Base-by-base conservation (phyloP, 2,329 filamentous ascomycete genomes). In the Didymella glomerata region DNA sequence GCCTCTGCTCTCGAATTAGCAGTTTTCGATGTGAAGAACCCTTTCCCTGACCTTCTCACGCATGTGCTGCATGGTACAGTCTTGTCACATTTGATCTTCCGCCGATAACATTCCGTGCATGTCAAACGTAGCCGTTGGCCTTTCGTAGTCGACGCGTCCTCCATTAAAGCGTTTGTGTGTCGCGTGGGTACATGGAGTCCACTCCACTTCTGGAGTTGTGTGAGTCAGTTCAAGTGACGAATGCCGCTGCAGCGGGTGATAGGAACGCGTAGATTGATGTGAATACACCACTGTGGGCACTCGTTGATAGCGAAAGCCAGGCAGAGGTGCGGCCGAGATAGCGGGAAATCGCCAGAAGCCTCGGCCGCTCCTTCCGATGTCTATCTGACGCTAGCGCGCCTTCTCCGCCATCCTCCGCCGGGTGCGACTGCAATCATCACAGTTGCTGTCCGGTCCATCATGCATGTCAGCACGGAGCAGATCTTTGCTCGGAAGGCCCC, bases 21-120 rank as follows among this genome's bases (percentile, higher is more conserved):
- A 11, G 10, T 11, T 22, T 24, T 42, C 11, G 13, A 27, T 10
- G 8, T 2, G 3, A 3, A 13, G 14, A 4, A 14, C 11, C 3
- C 2, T n/a, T 2, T 1, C 5, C 3, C 30, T 8, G 11, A 71
- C 71, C 73, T 72, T 62, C 69, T 75, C 24, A 69, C 68, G 53
- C 79, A 81, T 53, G 78, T 79, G 42, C 69, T 69, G 65, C 78
- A 80, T 28, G 78, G 78, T 3, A 80, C 66, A 3, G 71, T 69
- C 62, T 79, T 81, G 54, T 79, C 76, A 56, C 78, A 81, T 61
- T 77, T 76, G 40, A 76, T 70, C 54, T 77, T 77, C 36, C 71
- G 67, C 22, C 69, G 61, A 28, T 72, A 65, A 59, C 74, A 77
- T 47, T 69, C 66, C 4, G 65, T 66, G 53, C 75, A 77, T 1